Evolutionary conservation across 2,329 filamentous ascomycete genomes (phyloP).

Genomic region (Esteya vermicola): DNA sequence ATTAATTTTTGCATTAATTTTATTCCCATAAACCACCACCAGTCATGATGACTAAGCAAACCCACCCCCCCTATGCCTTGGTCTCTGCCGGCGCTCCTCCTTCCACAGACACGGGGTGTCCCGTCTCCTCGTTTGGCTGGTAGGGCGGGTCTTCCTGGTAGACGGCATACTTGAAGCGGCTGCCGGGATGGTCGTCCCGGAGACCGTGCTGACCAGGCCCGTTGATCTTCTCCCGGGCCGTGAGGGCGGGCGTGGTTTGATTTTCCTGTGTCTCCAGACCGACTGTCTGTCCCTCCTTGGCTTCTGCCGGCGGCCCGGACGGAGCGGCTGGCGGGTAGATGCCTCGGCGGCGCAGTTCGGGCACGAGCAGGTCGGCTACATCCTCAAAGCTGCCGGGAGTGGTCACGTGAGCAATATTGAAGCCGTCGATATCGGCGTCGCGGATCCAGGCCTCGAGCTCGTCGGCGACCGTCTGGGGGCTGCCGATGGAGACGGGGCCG

Average conservation of each 20-base stretch:
- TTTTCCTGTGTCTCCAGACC: too few relatives aligned
- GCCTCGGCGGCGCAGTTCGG: constrained; percentile 44
- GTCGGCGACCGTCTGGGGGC: constrained; percentile 51
- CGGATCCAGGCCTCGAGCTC: constrained; percentile 51
- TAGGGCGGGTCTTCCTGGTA: too few relatives aligned
- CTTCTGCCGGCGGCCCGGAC: too few relatives aligned
- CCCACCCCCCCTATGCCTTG: too few relatives aligned
- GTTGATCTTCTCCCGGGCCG: constrained; percentile 47
- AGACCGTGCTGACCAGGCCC: constrained; percentile 42
- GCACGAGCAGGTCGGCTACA: constrained; percentile 48
- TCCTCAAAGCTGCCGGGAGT: constrained; percentile 49
- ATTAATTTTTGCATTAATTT: too few relatives aligned
- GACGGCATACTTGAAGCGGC: constrained; percentile 45
- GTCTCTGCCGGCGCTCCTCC: too few relatives aligned
- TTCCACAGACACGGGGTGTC: too few relatives aligned
- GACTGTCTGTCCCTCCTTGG: constrained; percentile 13
- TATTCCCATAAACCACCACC: too few relatives aligned
- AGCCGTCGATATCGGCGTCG: constrained; percentile 60
- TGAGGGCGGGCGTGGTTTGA: too few relatives aligned
- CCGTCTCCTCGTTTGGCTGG: too few relatives aligned
- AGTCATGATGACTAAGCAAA: too few relatives aligned
- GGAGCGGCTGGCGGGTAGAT: too few relatives aligned
- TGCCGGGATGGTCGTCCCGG: constrained; percentile 43
- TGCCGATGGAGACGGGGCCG: constrained; percentile 37
- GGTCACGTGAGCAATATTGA: constrained; percentile 41